Base-by-base conservation (phyloP, 1,139 yeast species). In the Diutina mesorugosa region DNA sequence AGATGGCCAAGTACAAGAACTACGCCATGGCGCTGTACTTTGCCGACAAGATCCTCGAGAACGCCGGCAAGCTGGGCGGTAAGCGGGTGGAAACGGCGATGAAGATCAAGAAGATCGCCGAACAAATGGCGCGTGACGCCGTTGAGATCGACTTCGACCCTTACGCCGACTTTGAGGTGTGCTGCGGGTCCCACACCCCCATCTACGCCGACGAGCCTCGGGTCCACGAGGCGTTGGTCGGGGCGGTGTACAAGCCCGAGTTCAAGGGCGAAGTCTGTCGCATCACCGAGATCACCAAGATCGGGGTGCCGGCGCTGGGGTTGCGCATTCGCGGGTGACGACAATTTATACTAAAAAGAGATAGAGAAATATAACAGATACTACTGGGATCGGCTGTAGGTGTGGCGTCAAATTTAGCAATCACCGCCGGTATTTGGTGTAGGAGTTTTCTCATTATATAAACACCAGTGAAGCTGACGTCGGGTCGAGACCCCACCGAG, bases 261-360 rank as follows among this genome's bases (percentile, higher is more conserved):
- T 87, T 83, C 67, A 84, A 87, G 75, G 98, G 97, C 55, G 79
- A 80, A 62, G 66, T 90, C 51, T 93, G 97, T 72, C 75, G 72
- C 57, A 84, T 95, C 60, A 88, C 97, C 6, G 72, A 78, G 54
- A 77, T 95, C 61, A 87, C 97, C 7, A 74, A 80, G 57, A 83
- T 95, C 61, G 99, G 99, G 30, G 90, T 90, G n/a, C 88, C 95
- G 32, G 95, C 96, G n/a, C 87, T 97, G 35, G 99, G 99, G 28
- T 79, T 91, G 65, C 83, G 95, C 62, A 77, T 83, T 9, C 18
- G 53, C n/a, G 53, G 45, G 10, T 47, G 21, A 47, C 6, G 35
- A 26, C 10, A 26, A 28, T 32, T 32, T 4, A 2, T 10, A 21
- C 26, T 21, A 21, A 21, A 21, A 35, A 35, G n/a, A 35, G 41